Percentiles rank a stretch among this genome's conserved stretches.
Evolutionary conservation across 768 basidiomycete genomes (phyloP).

Genomic region (Macrocybe gigantea): DNA sequence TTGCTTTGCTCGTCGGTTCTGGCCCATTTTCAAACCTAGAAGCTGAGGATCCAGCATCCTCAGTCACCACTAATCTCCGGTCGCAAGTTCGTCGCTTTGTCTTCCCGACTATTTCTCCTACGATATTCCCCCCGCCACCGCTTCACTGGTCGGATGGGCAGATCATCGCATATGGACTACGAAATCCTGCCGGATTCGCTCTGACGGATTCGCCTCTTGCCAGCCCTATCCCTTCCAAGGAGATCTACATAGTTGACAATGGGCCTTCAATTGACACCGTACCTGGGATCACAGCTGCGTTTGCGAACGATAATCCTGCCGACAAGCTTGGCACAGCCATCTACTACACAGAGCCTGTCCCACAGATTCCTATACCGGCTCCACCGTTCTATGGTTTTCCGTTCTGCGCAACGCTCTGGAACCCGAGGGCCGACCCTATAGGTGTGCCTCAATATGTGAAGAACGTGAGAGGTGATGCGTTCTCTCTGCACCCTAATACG

Average conservation of each 20-base stretch:
- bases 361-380: not conserved
- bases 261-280: conserved; percentile 36
- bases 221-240: conserved; percentile 1
- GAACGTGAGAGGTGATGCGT: conserved; percentile 26
- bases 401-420: conserved; percentile 39
- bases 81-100: conserved; percentile 32
- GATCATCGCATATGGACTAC: conserved; percentile 35
- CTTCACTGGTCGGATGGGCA: conserved; percentile 23
- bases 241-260: conserved; percentile 35
- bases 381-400: conserved; percentile 33
- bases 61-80: conserved; percentile 16
- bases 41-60: conserved; percentile 32
- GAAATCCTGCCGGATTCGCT: conserved; percentile 39
- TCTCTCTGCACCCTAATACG: conserved; percentile 30
- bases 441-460: conserved; percentile 30
- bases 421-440: conserved; percentile 32
- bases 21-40: conserved; percentile 37
- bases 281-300: conserved; percentile 26
- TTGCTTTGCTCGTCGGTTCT: conserved; percentile 28
- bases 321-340: conserved; percentile 29
- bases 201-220: conserved; percentile 16
- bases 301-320: conserved; percentile 39
- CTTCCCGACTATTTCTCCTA: conserved; percentile 10
- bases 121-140: conserved; percentile 10
- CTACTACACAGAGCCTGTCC: not conserved